Percentiles rank a stretch among this genome's conserved stretches.
These are phyloP conservation scores for Pythium brassicae DNA, from an alignment of 352 stramenopile species.

Conservation along the genomic window DNA sequence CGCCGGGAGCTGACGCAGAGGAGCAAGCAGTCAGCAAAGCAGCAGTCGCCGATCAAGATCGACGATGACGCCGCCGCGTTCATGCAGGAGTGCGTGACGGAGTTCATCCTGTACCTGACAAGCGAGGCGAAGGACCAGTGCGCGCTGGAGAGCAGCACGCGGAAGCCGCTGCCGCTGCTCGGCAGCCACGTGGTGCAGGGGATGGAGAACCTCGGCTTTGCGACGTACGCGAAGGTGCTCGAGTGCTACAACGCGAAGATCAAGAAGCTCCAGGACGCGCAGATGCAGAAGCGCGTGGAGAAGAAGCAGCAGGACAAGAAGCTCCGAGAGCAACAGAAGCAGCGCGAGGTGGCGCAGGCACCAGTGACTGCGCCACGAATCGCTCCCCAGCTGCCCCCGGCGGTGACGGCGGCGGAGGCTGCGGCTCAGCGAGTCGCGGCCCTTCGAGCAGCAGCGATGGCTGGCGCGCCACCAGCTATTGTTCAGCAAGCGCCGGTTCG, in stretches of 20 bases:
- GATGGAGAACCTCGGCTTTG: slow-evolving; percentile 68
- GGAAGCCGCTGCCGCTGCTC: slow-evolving; percentile 57
- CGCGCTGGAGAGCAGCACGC: slow-evolving; percentile 43
- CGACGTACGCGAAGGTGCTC: slow-evolving; percentile 60
- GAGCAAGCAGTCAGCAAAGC: neutral
- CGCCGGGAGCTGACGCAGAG: neutral
- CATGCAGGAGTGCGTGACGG: slow-evolving; percentile 83
- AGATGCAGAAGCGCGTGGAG: slow-evolving; percentile 47
- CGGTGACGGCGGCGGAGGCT: slow-evolving; percentile 1
- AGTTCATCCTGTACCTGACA: slow-evolving; percentile 81
- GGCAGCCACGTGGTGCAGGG: slow-evolving; percentile 55
- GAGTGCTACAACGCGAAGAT: slow-evolving; percentile 65
- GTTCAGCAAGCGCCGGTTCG: too few relatives aligned
- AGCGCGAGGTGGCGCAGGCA: slow-evolving; percentile 20
- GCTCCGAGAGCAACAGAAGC: slow-evolving; percentile 15
- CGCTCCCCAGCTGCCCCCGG: neutral
- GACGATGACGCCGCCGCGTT: slow-evolving; percentile 73
- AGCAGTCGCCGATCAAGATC: slow-evolving; percentile 47
- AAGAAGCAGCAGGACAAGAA: slow-evolving; percentile 44
- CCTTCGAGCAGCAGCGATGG: too few relatives aligned
- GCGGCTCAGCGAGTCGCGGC: neutral
- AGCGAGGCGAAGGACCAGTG: slow-evolving; percentile 74
- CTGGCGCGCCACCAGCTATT: too few relatives aligned
- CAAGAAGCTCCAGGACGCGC: slow-evolving; percentile 54
- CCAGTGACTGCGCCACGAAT: slow-evolving; percentile 6